Evolutionary conservation across 225 moss, liverwort and hornwort genomes (phyloP).

Genomic region (Climacium dendroides): DNA sequence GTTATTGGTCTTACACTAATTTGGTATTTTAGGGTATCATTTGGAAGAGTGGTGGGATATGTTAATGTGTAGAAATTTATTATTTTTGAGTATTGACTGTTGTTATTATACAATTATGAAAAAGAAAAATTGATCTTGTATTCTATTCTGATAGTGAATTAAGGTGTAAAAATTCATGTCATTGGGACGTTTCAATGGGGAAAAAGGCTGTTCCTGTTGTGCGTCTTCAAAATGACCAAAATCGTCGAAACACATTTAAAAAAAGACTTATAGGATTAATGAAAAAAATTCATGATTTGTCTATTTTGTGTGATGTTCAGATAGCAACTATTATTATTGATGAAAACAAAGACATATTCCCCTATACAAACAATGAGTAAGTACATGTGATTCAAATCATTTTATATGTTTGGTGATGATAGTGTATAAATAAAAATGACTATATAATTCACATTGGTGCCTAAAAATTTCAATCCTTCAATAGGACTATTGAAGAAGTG

Average conservation of each 20-base stretch:
- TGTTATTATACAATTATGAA: neutral
- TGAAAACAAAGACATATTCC: neutral
- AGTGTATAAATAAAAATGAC: too few relatives aligned
- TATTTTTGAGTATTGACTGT: fast-evolving
- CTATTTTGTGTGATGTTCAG: neutral
- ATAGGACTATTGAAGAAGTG: neutral
- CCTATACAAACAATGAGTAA: neutral
- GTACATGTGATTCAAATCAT: neutral
- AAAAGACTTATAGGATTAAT: neutral
- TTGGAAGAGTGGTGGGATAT: neutral
- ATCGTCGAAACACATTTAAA: neutral
- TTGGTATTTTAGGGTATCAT: too few relatives aligned
- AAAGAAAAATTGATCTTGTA: neutral
- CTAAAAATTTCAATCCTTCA: neutral
- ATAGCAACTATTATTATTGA: neutral
- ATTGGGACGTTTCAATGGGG: neutral
- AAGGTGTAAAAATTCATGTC: neutral
- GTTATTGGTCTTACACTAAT: too few relatives aligned
- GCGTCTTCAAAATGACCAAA: neutral
- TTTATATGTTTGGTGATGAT: neutral
- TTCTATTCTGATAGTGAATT: neutral
- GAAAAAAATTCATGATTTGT: neutral
- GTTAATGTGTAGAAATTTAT: neutral
- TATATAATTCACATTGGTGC: fast-evolving
- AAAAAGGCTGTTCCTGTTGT: neutral